These are phyloP conservation scores for Penicillium sp. DNA, from an alignment of 2,329 filamentous ascomycete species.

Conservation along the genomic window DNA sequence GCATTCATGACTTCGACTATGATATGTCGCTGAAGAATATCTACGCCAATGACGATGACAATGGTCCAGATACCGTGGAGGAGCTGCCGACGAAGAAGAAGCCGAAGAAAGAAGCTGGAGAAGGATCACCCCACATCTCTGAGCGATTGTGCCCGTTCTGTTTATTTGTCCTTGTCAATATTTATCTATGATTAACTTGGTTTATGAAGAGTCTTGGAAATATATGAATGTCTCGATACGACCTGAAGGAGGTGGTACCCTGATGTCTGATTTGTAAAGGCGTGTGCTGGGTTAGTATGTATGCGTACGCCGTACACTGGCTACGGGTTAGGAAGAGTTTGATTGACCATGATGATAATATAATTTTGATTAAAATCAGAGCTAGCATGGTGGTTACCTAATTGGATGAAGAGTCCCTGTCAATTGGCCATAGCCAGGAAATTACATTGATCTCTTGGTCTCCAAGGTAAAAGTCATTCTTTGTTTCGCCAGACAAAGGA, in stretches of 20 bases:
- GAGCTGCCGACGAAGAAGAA: constrained; percentile 1
- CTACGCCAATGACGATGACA: neutral
- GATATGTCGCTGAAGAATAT: neutral
- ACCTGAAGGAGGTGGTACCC: too few species aligned
- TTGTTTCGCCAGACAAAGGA: too few species aligned
- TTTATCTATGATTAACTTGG: neutral
- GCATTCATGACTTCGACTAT: constrained; percentile 5
- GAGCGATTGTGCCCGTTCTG: too few species aligned
- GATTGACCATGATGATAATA: neutral
- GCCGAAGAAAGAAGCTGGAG: too few species aligned
- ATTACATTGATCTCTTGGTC: too few species aligned
- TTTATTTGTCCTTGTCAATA: neutral
- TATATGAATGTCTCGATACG: neutral
- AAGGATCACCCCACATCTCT: too few species aligned
- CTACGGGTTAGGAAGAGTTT: neutral
- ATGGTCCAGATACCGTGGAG: neutral
- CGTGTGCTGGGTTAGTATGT: neutral
- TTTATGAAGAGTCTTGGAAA: neutral
- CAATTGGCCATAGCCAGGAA: too few species aligned
- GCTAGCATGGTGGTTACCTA: too few species aligned
- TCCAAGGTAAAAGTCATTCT: too few species aligned
- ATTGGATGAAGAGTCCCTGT: too few species aligned
- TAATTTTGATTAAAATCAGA: neutral
- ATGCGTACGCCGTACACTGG: neutral
- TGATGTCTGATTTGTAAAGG: too few species aligned